Evolutionary conservation across 2,329 filamentous ascomycete genomes (phyloP).

Genomic region (Rutstroemia sp.): DNA sequence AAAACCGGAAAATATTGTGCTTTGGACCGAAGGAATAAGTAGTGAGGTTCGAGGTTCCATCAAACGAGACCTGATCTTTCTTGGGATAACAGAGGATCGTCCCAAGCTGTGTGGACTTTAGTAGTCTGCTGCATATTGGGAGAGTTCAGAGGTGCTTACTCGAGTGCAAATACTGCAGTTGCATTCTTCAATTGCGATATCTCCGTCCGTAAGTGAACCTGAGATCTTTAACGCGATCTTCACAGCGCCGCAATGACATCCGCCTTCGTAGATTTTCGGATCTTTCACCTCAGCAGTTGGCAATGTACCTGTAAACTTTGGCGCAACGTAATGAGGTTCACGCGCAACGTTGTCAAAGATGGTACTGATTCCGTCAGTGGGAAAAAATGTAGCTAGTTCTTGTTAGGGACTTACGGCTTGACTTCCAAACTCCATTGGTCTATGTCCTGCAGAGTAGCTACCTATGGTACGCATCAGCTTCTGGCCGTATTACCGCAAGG

Average conservation of each 20-base stretch:
- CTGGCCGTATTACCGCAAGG: not conserved
- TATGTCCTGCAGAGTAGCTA: conserved; percentile 13
- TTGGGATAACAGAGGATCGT: conserved; percentile 8
- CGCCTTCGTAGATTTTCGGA: conserved; percentile 18
- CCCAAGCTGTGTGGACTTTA: conserved; percentile 2
- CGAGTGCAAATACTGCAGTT: conserved; percentile 19
- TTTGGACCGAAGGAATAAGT: conserved; percentile 9
- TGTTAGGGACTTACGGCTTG: conserved; percentile 6
- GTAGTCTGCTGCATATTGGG: not conserved
- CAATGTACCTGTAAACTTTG: conserved; percentile 9
- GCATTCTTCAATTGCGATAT: conserved; percentile 13
- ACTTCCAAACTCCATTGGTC: conserved; percentile 15
- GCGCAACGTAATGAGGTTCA: conserved; percentile 14
- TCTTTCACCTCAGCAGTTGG: conserved; percentile 13
- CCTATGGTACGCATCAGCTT: conserved; percentile 6
- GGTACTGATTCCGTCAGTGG: not conserved
- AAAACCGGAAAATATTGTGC: conserved; percentile 9
- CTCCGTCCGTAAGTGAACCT: not conserved
- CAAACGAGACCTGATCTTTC: conserved; percentile 9
- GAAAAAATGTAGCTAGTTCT: not conserved
- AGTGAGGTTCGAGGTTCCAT: not conserved
- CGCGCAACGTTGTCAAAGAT: conserved; percentile 15
- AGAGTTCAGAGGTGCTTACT: conserved; percentile 6
- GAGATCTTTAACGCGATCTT: conserved; percentile 17
- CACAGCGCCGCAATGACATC: conserved; percentile 23